A percentile compares a stretch with the other conserved stretches of the same genome.
Evolutionary conservation across 1,139 yeast species (phyloP).

Genomic region (Suhomyces maxii): DNA sequence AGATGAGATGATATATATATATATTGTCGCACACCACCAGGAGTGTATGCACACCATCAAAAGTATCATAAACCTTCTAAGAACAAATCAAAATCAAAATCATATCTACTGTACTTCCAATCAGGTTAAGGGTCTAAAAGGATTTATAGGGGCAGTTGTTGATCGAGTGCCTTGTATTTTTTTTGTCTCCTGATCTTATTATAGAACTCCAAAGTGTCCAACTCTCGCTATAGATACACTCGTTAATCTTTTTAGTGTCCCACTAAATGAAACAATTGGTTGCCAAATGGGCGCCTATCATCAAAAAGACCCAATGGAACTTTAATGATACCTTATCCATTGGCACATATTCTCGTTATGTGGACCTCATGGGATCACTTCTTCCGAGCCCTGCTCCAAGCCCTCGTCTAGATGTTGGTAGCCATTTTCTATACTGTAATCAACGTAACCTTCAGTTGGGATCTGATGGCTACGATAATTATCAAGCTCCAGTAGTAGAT

Average conservation of each 20-base stretch:
- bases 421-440: constrained; percentile 63
- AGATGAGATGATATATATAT: constrained; percentile 3
- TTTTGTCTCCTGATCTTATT: no score
- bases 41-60: background rate
- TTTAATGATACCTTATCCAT: constrained; percentile 21
- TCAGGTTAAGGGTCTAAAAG: no score
- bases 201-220: no score
- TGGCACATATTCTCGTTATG: constrained; percentile 19
- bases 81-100: no score
- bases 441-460: constrained; percentile 53
- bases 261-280: background rate
- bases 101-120: no score
- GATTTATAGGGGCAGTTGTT: no score
- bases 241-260: no score
- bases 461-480: constrained; percentile 78
- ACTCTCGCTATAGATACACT: no score
- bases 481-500: constrained; percentile 61
- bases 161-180: no score
- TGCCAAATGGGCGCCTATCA: constrained; percentile 18
- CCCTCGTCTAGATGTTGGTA: constrained; percentile 47
- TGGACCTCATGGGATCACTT: constrained; percentile 18
- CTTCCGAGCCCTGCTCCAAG: constrained; percentile 9
- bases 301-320: constrained; percentile 18
- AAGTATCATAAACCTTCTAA: background rate
- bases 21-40: background rate